Percentiles rank a stretch among this genome's conserved stretches.
Conservation (phyloP, 169 alveolate species). For the Plasmodium cynomolgi region DNA sequence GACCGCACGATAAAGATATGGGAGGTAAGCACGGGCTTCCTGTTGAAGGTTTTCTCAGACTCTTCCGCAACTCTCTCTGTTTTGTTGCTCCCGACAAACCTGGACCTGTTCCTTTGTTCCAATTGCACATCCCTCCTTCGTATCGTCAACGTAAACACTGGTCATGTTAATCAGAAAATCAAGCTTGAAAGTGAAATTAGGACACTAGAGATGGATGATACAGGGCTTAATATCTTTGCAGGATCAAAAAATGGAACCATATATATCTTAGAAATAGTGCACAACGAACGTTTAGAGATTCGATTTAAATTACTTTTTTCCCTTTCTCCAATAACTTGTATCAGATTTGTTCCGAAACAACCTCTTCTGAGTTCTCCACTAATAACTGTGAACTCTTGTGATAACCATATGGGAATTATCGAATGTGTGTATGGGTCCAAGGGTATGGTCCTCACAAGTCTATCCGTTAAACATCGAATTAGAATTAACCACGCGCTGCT, state of each 20-base stretch:
- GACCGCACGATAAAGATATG: slow-evolving; percentile 90
- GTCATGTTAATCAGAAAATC: slow-evolving; percentile 86
- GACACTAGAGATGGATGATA: slow-evolving; percentile 87
- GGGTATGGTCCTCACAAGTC: slow-evolving; percentile 73
- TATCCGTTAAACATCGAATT: slow-evolving; percentile 76
- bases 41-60: slow-evolving; percentile 87
- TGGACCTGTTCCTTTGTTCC: slow-evolving; percentile 80
- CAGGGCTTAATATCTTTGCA: slow-evolving; percentile 87
- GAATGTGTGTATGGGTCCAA: slow-evolving; percentile 83
- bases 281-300: slow-evolving; percentile 72
- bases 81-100: slow-evolving; percentile 85
- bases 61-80: slow-evolving; percentile 88
- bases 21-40: slow-evolving; percentile 87
- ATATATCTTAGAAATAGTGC: slow-evolving; percentile 83
- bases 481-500: slow-evolving; percentile 81
- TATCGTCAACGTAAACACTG: slow-evolving; percentile 86
- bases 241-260: slow-evolving; percentile 87
- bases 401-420: slow-evolving; percentile 86
- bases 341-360: slow-evolving; percentile 82
- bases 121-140: slow-evolving; percentile 87
- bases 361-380: slow-evolving; percentile 74
- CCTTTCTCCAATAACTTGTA: slow-evolving; percentile 82
- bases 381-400: slow-evolving; percentile 84
- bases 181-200: slow-evolving; percentile 87
- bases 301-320: slow-evolving; percentile 43